A percentile compares a stretch with the other conserved stretches of the same genome.
phyloP scores from a whole-genome alignment of 208 protist genomes.

The Trypanosoma avium region DNA sequence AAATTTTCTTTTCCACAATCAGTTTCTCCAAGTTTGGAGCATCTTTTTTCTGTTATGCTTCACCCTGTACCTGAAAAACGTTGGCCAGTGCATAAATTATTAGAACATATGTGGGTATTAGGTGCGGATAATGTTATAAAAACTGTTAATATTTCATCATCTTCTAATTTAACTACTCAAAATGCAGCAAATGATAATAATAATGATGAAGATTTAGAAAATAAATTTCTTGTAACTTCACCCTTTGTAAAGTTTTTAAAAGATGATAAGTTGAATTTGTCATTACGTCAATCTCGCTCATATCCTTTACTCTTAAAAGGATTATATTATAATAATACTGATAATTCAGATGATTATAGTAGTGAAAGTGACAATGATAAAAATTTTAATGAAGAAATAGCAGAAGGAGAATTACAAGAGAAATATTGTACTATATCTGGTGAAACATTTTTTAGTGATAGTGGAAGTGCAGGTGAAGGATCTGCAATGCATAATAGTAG shows the following conservation, averaged over 20 bases:
- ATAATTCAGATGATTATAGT: background rate
- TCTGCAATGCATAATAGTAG: background rate
- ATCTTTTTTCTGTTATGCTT: slow-evolving; percentile 79
- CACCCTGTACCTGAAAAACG: slow-evolving; percentile 61
- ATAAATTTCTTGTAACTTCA: slow-evolving; percentile 9
- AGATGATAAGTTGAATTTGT: slow-evolving; percentile 11
- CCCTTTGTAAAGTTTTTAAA: slow-evolving; percentile 12
- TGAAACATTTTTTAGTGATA: background rate
- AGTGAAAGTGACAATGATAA: background rate
- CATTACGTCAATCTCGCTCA: slow-evolving; percentile 15
- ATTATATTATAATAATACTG: background rate
- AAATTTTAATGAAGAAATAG: background rate
- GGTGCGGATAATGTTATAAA: slow-evolving; percentile 2
- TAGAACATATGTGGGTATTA: slow-evolving; percentile 67
- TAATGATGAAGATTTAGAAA: background rate
- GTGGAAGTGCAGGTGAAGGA: background rate
- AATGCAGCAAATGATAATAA: background rate
- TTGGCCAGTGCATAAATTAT: slow-evolving; percentile 78
- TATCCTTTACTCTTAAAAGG: slow-evolving; percentile 13
- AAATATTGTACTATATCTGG: background rate
- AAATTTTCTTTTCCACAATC: slow-evolving; percentile 49
- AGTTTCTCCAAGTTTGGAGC: slow-evolving; percentile 45
- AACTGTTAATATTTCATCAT: too few relatives aligned
- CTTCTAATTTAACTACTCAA: background rate
- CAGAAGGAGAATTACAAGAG: background rate